Conservation (phyloP, 495 filamentous ascomycete species). For the Aspergillus steynii region DNA sequence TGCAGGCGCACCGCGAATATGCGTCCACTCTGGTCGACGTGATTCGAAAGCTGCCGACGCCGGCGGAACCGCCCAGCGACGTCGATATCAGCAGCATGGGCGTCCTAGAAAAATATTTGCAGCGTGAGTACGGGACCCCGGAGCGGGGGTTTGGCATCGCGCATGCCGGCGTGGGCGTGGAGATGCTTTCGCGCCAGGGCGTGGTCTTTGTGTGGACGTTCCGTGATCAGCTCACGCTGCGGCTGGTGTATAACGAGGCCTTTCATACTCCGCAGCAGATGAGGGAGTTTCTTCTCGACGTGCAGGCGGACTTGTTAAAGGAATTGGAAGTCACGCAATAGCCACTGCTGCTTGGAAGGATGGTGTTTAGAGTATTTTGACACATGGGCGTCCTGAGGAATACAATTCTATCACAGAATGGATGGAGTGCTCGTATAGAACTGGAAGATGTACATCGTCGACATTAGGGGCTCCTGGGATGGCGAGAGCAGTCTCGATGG, state of each 20-base stretch:
- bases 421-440: too few species aligned
- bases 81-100: slow-evolving; percentile 33
- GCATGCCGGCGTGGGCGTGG: slow-evolving; percentile 24
- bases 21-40: slow-evolving; percentile 20
- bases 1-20: slow-evolving; percentile 30
- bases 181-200: slow-evolving; percentile 24
- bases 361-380: too few species aligned
- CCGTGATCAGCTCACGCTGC: slow-evolving; percentile 25
- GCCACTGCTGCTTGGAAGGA: too few species aligned
- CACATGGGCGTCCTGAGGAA: too few species aligned
- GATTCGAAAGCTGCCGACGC: slow-evolving; percentile 13
- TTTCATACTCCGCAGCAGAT: slow-evolving; percentile 23
- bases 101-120: slow-evolving; percentile 24
- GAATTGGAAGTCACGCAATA: slow-evolving; percentile 3
- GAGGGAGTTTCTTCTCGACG: slow-evolving; percentile 14
- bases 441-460: too few species aligned
- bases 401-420: too few species aligned
- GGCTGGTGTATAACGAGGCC: slow-evolving; percentile 34
- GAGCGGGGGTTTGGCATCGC: slow-evolving; percentile 22
- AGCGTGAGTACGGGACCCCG: slow-evolving; percentile 22
- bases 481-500: too few species aligned
- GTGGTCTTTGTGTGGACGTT: slow-evolving; percentile 30
- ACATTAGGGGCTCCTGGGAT: too few species aligned
- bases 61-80: slow-evolving; percentile 24
- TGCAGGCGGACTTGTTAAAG: slow-evolving; percentile 14